Base-by-base conservation (phyloP, 2,329 filamentous ascomycete genomes). In the Calycina herbarum region DNA sequence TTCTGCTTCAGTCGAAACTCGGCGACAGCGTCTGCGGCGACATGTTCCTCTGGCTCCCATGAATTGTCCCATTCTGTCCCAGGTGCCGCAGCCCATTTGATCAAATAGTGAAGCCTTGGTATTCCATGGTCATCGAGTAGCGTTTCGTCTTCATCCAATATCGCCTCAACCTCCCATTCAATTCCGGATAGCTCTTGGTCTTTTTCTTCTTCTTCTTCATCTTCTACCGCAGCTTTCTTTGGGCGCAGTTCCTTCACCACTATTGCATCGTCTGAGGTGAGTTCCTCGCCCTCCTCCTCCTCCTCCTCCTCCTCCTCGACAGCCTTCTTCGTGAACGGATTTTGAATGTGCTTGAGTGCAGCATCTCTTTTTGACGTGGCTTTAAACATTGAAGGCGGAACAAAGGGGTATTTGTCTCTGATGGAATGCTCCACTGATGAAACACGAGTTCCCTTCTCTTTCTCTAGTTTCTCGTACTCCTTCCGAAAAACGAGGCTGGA, bases 1-100 rank as follows among this genome's bases (percentile, higher is more conserved):
- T 13, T 38, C 35, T 38, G 10, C 31, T 33, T 33, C 31, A 33
- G 31, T 33, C 10, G 8, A 8, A 38, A 38, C 35, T 38, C 35
- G 10, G 10, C 35, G 35, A 38, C 8, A 13, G 35, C 35, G 10
- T 13, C 35, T 7, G 6, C 35, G 13, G 10, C 4, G 10, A 38
- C 35, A 15, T 38, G 6, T 38, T 38, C 35, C 2, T 6, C 70
- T 7, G 71, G 72, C 40, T 76, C 72, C 74, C 73, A 75, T 1
- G 71, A 67, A 38, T 72, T 56, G 6, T 61, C 42, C 45, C 62
- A 70, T 45, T 72, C 8, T 27, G 20, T 51, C 20, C 45, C n/a
- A 5, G 20, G 35, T 11, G 35, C 57, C 1, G 73, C 74, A 7
- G 67, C 68, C 75, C 75, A 76, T 48, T 71, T 68, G 20, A 76